Evolutionary conservation across 176 grass and related monocot species (phyloP).

Genomic region (Triticum monococcum): DNA sequence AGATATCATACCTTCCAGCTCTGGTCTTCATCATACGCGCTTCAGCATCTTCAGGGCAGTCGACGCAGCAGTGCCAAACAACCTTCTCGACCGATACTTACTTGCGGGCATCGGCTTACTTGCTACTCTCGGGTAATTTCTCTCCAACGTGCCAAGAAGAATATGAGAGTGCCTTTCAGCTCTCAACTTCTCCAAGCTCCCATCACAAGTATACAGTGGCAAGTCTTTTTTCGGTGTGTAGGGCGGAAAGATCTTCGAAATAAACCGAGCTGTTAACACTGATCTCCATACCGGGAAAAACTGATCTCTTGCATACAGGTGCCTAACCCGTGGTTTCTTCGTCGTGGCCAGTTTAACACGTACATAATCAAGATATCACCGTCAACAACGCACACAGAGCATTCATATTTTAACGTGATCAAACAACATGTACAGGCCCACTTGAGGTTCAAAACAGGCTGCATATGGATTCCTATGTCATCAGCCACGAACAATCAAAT

Average conservation of each 20-base stretch:
- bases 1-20: not conserved
- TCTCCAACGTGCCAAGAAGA: not conserved
- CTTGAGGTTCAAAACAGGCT: too few species aligned
- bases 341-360: not conserved
- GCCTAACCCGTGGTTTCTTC: not conserved
- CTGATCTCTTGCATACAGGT: not conserved
- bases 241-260: not conserved
- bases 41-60: not conserved
- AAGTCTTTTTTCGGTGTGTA: not conserved
- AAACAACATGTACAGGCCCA: too few species aligned
- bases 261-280: not conserved
- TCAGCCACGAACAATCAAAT: too few species aligned
- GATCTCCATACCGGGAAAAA: constrained; percentile 8
- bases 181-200: not conserved
- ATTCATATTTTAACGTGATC: too few species aligned
- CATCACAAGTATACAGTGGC: not conserved
- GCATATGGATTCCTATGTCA: too few species aligned
- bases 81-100: not conserved
- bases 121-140: not conserved
- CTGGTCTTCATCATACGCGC: too few species aligned
- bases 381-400: not conserved
- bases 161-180: not conserved
- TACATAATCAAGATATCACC: not conserved
- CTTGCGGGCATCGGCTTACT: not conserved
- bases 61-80: not conserved